Evolutionary conservation across 1,284 basidiomycete species (phyloP), one percentile per base, ranked within the genome.

Genomic region (Termitomyces sp.): DNA sequence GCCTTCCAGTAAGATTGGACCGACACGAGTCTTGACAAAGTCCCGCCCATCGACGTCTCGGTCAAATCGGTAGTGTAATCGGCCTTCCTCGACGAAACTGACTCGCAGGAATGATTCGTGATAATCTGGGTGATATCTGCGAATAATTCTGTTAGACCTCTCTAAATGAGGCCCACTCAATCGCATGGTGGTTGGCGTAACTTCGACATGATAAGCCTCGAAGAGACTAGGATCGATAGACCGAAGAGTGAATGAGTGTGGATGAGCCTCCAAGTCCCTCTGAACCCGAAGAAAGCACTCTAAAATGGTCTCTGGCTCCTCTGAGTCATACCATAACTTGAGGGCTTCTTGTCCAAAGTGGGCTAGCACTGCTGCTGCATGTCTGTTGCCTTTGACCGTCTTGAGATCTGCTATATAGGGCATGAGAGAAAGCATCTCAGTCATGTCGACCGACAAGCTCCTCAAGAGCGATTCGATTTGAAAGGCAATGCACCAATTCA

Each of bases 161-260:
- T 88, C 85, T 1, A 75, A 76, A 57, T 77, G 78, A 2, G 86
- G 86, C 0, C 88, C 88, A 41, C 80, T 77, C 26, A 87, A 70
- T 43, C 67, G 63, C 58, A 82, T 74, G 0, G 75, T 72, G 0
- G 85, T 86, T 0, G 86, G 86, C 0, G 85, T 84, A 42, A 87
- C 68, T 4, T 67, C 73, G 47, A 81, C 76, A 60, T 83, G 83
- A 33, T 79, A 68, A 45, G 81, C 77, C 19, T 80, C 68, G 65
- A 83, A 86, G 17, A 77, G 65, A 58, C 73, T 77, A 13, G 71
- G 70, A 53, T 77, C 74, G 1, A 61, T 57, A 51, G 28, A 61
- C 49, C 13, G 36, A 48, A 17, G 34, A 26, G n/a, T 49, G 7
- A 19, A 28, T 28, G 61, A 51, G 9, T 55, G 54, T 34, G 58